Percentiles rank a stretch among this genome's conserved stretches.
Conservation (phyloP, 2,329 filamentous ascomycete genomes). For the Pseudocercospora cruenta region DNA sequence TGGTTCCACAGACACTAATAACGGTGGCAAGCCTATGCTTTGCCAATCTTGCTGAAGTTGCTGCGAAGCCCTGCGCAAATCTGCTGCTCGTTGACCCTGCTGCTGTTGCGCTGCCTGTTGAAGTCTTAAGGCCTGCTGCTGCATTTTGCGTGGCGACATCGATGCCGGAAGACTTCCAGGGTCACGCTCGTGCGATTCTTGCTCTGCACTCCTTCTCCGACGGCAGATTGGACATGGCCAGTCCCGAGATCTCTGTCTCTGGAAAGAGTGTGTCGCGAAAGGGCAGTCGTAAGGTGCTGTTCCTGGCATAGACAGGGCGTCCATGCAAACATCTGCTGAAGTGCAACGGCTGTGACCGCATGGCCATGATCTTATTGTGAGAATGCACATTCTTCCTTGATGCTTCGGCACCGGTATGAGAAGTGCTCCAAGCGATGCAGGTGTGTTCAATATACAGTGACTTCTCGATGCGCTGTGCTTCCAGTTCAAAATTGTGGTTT, state of each 20-base stretch:
- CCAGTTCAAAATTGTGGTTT: not conserved
- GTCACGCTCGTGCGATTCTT: not conserved
- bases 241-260: not conserved
- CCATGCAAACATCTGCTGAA: slow-evolving; percentile 20
- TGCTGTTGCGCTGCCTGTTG: not conserved
- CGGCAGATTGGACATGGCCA: slow-evolving; percentile 22
- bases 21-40: not conserved
- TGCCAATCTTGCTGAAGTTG: not conserved
- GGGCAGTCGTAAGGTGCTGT: slow-evolving; percentile 20
- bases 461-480: not conserved
- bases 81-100: not conserved
- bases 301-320: slow-evolving; percentile 15
- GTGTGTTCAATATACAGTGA: not conserved
- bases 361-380: slow-evolving; percentile 22
- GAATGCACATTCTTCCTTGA: slow-evolving; percentile 23
- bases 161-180: not conserved
- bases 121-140: not conserved
- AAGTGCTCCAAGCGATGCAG: not conserved
- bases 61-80: not conserved
- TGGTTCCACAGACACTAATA: not conserved
- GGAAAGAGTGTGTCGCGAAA: slow-evolving; percentile 8
- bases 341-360: slow-evolving; percentile 24
- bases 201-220: not conserved
- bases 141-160: not conserved
- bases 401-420: not conserved